Conservation (phyloP, 495 filamentous ascomycete species). For the Achaetomiella virescens region DNA sequence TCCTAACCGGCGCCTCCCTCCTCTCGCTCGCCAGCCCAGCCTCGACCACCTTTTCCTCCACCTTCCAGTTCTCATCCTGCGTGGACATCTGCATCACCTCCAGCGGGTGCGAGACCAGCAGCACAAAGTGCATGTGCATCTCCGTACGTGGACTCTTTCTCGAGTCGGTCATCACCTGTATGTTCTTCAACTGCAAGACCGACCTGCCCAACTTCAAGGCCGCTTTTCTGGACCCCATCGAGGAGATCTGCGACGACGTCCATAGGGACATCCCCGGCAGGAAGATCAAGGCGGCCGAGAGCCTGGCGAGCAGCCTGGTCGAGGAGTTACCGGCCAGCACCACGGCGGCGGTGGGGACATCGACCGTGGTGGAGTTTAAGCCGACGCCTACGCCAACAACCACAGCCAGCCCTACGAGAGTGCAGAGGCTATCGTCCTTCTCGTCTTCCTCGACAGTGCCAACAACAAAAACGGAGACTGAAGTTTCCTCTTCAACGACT, state of each 20-base stretch:
- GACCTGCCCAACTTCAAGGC: constrained; percentile 18
- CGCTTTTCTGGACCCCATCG: constrained; percentile 21
- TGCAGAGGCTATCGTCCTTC: not conserved
- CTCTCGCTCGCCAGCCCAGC: constrained; percentile 5
- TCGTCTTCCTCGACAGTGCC: not conserved
- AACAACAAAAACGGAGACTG: not conserved
- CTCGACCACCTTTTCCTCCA: too few species aligned
- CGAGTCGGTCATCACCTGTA: constrained; percentile 22
- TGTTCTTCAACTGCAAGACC: constrained; percentile 26
- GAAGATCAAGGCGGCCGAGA: constrained; percentile 19
- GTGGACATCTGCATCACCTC: constrained; percentile 19
- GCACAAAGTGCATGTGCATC: constrained; percentile 26
- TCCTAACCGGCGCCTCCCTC: too few species aligned
- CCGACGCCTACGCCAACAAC: constrained; percentile 4
- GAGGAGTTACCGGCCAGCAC: constrained; percentile 11
- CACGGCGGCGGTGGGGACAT: constrained; percentile 3
- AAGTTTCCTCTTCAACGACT: too few species aligned
- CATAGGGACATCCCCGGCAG: constrained; percentile 16
- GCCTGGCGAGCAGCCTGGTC: constrained; percentile 17
- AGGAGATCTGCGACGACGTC: constrained; percentile 18
- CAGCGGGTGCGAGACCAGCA: constrained; percentile 17
- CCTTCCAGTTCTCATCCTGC: constrained; percentile 19
- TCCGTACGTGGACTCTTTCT: constrained; percentile 17
- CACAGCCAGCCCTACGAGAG: not conserved
- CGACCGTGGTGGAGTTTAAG: not conserved